Evolutionary conservation across 2,329 filamentous ascomycete species (phyloP).

Genomic region (Pseudodiploospora longispora): DNA sequence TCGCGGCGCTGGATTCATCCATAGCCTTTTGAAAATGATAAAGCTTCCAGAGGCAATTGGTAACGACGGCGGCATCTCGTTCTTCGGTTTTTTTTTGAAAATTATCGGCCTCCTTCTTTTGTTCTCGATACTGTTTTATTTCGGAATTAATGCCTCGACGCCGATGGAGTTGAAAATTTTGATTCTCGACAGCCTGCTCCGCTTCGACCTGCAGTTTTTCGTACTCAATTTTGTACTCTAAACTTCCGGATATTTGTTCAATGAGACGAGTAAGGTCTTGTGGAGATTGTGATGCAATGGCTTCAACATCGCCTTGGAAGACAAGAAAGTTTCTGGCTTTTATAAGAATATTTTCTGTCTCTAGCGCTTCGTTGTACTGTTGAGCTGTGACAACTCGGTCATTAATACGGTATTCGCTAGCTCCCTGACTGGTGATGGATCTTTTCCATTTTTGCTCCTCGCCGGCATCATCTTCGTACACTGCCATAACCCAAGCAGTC

Average conservation of each 20-base stretch:
- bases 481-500: slow-evolving; percentile 97
- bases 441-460: slow-evolving; percentile 96
- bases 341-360: slow-evolving; percentile 93
- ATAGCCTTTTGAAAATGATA: slow-evolving; percentile 92
- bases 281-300: slow-evolving; percentile 89
- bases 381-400: slow-evolving; percentile 80
- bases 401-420: slow-evolving; percentile 96
- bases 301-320: slow-evolving; percentile 96
- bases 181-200: slow-evolving; percentile 80
- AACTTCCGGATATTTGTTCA: slow-evolving; percentile 92
- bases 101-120: slow-evolving; percentile 90
- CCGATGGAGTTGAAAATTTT: slow-evolving; percentile 79
- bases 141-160: slow-evolving; percentile 94
- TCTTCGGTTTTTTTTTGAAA: slow-evolving; percentile 88
- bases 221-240: slow-evolving; percentile 92
- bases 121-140: slow-evolving; percentile 94
- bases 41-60: slow-evolving; percentile 92
- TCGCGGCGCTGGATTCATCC: slow-evolving; percentile 82
- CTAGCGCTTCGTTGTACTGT: slow-evolving; percentile 87
- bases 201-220: slow-evolving; percentile 80
- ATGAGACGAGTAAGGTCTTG: slow-evolving; percentile 90
- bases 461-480: slow-evolving; percentile 94
- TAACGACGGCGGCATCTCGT: slow-evolving; percentile 82
- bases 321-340: slow-evolving; percentile 97
- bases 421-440: slow-evolving; percentile 78